A percentile compares a stretch with the other conserved stretches of the same genome.
These are phyloP conservation scores for Russula abietina DNA, from an alignment of 768 basidiomycete genomes.

Conservation along the genomic window DNA sequence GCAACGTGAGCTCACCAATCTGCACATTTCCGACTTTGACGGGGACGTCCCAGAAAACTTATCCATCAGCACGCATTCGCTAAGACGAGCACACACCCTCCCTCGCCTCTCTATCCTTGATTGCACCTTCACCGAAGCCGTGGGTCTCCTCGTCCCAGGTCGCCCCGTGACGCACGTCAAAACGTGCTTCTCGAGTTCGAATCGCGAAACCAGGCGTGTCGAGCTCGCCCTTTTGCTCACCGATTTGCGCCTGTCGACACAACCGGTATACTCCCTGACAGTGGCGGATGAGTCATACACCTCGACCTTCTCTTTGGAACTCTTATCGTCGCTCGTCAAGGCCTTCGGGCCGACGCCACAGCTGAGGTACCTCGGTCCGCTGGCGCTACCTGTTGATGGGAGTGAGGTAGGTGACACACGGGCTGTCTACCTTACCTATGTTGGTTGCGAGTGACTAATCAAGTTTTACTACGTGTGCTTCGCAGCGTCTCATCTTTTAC, in stretches of 20 bases:
- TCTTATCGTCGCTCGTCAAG: slow-evolving; percentile 41
- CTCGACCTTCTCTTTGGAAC: slow-evolving; percentile 47
- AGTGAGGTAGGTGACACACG: slow-evolving; percentile 38
- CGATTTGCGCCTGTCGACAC: slow-evolving; percentile 41
- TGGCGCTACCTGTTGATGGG: slow-evolving; percentile 55
- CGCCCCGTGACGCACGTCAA: slow-evolving; percentile 59
- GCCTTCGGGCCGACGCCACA: slow-evolving; percentile 31
- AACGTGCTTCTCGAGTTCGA: slow-evolving; percentile 59
- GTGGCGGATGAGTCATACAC: slow-evolving; percentile 57
- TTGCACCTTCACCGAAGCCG: slow-evolving; percentile 65
- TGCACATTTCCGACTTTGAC: slow-evolving; percentile 38
- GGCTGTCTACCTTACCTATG: background rate
- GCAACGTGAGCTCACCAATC: slow-evolving; percentile 44
- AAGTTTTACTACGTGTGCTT: background rate
- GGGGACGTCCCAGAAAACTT: slow-evolving; percentile 26
- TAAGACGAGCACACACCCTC: slow-evolving; percentile 33
- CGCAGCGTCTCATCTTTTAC: slow-evolving; percentile 59
- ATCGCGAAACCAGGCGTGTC: slow-evolving; percentile 41
- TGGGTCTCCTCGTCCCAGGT: slow-evolving; percentile 47
- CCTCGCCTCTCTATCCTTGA: slow-evolving; percentile 50
- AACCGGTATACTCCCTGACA: slow-evolving; percentile 47
- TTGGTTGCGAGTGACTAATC: background rate
- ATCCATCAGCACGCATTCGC: slow-evolving; percentile 26
- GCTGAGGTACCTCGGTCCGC: slow-evolving; percentile 56
- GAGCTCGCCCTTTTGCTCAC: slow-evolving; percentile 48